phyloP scores from a whole-genome alignment of 2,329 filamentous ascomycete species.

The Macrophomina pseudophaseolina region DNA sequence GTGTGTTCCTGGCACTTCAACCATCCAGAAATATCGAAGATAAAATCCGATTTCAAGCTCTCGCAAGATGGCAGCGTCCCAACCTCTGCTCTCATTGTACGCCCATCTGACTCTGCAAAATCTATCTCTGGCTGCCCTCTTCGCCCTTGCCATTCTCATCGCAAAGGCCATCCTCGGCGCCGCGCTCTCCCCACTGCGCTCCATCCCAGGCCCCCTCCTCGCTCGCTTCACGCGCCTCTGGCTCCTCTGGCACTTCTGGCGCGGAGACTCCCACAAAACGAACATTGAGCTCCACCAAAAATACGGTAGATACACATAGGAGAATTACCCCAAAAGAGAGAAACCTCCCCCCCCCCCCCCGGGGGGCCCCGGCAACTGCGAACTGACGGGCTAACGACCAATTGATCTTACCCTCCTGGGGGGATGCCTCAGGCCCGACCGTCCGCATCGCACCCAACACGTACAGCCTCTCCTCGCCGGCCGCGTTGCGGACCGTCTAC shows the following conservation, averaged over 20 bases:
- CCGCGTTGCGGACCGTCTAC: conserved; percentile 32
- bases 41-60: too few relatives aligned
- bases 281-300: conserved; percentile 32
- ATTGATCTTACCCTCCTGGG: too few relatives aligned
- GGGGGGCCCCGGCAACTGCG: too few relatives aligned
- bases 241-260: conserved; percentile 31
- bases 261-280: conserved; percentile 31
- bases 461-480: not conserved
- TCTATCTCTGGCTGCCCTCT: too few relatives aligned
- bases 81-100: too few relatives aligned
- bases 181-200: conserved; percentile 28
- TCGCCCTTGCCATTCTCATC: not conserved
- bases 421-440: not conserved
- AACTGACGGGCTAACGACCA: too few relatives aligned
- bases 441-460: not conserved
- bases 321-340: not conserved
- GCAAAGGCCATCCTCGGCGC: not conserved
- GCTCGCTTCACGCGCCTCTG: conserved; percentile 33
- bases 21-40: too few relatives aligned
- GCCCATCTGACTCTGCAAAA: too few relatives aligned
- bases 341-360: too few relatives aligned
- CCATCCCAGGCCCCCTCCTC: conserved; percentile 32
- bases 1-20: too few relatives aligned
- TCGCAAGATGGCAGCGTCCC: too few relatives aligned
- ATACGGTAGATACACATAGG: not conserved